Base-by-base conservation (phyloP, 2,329 filamentous ascomycete species). In the Penicillium concentricum region DNA sequence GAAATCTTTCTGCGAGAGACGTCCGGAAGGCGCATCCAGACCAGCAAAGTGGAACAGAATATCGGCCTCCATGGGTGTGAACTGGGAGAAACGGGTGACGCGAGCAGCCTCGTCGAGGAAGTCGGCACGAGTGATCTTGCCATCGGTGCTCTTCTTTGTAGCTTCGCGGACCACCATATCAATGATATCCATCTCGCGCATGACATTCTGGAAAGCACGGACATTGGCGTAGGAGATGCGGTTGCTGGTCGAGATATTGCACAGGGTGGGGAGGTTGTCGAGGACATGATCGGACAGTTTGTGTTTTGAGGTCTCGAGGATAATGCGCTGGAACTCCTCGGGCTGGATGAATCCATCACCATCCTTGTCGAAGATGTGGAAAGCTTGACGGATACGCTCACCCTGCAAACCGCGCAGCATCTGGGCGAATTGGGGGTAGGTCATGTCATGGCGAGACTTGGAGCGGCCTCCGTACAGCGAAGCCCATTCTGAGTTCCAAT, bases 201-300 rank as follows among this genome's bases (percentile, higher is more conserved):
- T 93, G 76, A 99, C 88, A 74, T 99, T 99, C 80, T 96, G 92
- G 80, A 99, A 99, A 37, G 94, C 94, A 64, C 94, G 87, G 32
- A 99, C 94, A 72, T 96, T 97, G 73, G 94, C 92, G 72, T 99
- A 99, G 7, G 92, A 97, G 67, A 99, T 94, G 79, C 95, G 96
- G 80, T 87, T 94, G 61, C 91, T 88, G 34, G 87, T 82, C 8
- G 91, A 91, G 74, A 97, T 96, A 78, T 97, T 97, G 84, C 93
- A 97, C 39, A 99, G 84, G 0, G 92, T 94, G 61, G 90, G 87
- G 45, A 99, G 84, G 76, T 97, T 93, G 65, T 92, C 87, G 48
- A 99, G 83, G 41, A 99, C 81, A 75, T 99, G 92, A 76, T 99
- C 94, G 0, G 93, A 97, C 61, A 99, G 87, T 84, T 99, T 99